A percentile compares a stretch with the other conserved stretches of the same genome.
phyloP scores from a whole-genome alignment of 768 basidiomycete genomes.

The Xerocomus potaroensis region DNA sequence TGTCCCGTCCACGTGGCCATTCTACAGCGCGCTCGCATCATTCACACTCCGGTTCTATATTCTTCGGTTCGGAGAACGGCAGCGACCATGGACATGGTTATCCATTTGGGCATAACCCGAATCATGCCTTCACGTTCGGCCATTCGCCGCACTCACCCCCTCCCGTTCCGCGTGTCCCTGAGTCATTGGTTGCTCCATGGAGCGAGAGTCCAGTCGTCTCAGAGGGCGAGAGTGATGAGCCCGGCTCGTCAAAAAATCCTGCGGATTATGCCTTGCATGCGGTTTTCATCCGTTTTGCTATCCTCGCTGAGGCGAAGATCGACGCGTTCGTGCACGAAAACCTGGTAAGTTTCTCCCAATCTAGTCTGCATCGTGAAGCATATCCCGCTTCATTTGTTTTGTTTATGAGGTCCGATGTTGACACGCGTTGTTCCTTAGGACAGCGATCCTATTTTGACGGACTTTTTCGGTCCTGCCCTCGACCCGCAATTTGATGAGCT shows the following conservation, averaged over 20 bases:
- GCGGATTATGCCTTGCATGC: constrained; percentile 87
- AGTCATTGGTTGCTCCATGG: constrained; percentile 45
- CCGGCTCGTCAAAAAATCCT: constrained; percentile 73
- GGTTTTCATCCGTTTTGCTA: constrained; percentile 82
- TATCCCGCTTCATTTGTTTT: no score
- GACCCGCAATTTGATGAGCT: constrained; percentile 83
- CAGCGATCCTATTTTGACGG: constrained; percentile 59
- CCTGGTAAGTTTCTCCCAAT: constrained; percentile 47
- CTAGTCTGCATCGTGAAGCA: no score
- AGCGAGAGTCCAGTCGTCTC: constrained; percentile 53
- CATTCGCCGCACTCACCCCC: constrained; percentile 55
- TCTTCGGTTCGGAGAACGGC: constrained; percentile 64
- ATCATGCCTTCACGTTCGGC: constrained; percentile 22
- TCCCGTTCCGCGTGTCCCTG: constrained; percentile 75
- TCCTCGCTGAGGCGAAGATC: constrained; percentile 77
- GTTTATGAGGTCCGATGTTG: neutral
- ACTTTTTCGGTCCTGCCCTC: constrained; percentile 64
- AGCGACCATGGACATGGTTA: constrained; percentile 58
- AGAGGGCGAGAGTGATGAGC: constrained; percentile 58
- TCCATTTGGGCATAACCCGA: constrained; percentile 28
- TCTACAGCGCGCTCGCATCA: constrained; percentile 67
- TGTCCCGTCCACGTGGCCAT: constrained; percentile 53
- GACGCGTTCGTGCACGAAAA: constrained; percentile 64
- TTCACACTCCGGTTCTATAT: constrained; percentile 72
- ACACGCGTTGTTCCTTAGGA: constrained; percentile 42